Evolutionary conservation across 495 filamentous ascomycete genomes (phyloP), one percentile per base, ranked within the genome.

Genomic region (Penicillium flavigenum): DNA sequence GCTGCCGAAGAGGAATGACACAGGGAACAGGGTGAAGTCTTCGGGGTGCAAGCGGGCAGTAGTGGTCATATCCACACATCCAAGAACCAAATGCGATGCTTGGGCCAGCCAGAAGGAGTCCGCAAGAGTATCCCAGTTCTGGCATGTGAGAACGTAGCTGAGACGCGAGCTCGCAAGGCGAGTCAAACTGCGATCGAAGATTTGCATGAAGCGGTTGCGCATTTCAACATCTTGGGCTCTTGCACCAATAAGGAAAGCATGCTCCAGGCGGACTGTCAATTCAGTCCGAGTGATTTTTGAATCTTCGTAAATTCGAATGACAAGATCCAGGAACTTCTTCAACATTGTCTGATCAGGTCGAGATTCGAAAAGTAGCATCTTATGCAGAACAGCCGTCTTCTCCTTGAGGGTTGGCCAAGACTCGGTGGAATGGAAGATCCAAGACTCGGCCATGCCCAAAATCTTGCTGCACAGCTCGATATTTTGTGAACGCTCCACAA

Each of bases 81-180:
- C 92, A 55, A 98, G 81, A 16, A 99, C 80, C 20, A 98, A 80
- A 67, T 98, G 92, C 16, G 89, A 88, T 14, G 94, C 94, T 70
- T 99, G 95, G 27, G 90, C 85, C 17, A 99, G 79, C 95, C 95
- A 99, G 76, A 92, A 99, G 8, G 88, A 96, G 57, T 99, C 94
- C 4, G 83, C 83, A 36, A 99, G 79, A 0, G 89, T 92, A 67
- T 97, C 95, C 95, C 95, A 99, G 63, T 97, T 96, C 69, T 99
- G 95, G n/a, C 86, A 88, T 5, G 85, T 82, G 47, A 99, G 77
- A 6, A 98, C 88, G 72, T 97, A 98, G 56, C 85, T 87, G 19
- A 98, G 75, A 42, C 95, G 84, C 44, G 87, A 88, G 65, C 88
- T 95, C 10, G 92, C 91, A 20, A 90, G 87, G 55, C 90, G 89